Conservation (phyloP, 148 eudicot genomes). For the Diospyros kaki region DNA sequence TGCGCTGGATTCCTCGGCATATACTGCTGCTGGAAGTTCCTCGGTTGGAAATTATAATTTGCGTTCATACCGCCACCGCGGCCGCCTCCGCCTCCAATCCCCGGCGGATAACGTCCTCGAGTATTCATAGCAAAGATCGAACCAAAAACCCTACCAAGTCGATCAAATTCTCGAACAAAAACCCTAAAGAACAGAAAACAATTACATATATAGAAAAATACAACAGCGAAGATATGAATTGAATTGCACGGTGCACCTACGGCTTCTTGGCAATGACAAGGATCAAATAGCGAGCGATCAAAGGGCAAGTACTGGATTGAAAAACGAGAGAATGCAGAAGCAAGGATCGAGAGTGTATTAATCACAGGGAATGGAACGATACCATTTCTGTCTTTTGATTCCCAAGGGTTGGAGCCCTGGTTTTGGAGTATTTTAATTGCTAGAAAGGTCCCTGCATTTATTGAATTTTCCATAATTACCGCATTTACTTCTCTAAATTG, state of each 20-base stretch:
- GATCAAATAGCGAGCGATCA: no score
- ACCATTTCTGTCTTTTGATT: no score
- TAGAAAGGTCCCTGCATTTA: no score
- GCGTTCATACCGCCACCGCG: slow-evolving; percentile 26
- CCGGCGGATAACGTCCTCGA: slow-evolving; percentile 65
- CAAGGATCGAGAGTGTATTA: no score
- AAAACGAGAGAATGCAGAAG: no score
- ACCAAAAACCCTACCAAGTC: slow-evolving; percentile 6
- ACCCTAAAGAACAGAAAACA: neutral
- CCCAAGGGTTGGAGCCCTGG: no score
- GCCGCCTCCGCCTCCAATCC: slow-evolving; percentile 56
- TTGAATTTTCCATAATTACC: no score
- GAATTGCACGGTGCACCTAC: neutral
- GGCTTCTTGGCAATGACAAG: no score
- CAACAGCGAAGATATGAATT: slow-evolving; percentile 3
- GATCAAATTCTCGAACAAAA: slow-evolving; percentile 3
- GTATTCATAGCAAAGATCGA: slow-evolving; percentile 13
- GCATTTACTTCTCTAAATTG: no score
- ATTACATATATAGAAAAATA: neutral
- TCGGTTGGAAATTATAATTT: slow-evolving; percentile 51
- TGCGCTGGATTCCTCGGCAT: slow-evolving; percentile 36
- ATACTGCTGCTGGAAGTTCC: slow-evolving; percentile 45
- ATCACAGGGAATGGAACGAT: no score
- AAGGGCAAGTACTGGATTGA: no score
- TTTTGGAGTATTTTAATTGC: no score